Evolutionary conservation across 148 eudicot species (phyloP), one percentile per base, ranked within the genome.

Genomic region (Rhododendron kiyosumense): DNA sequence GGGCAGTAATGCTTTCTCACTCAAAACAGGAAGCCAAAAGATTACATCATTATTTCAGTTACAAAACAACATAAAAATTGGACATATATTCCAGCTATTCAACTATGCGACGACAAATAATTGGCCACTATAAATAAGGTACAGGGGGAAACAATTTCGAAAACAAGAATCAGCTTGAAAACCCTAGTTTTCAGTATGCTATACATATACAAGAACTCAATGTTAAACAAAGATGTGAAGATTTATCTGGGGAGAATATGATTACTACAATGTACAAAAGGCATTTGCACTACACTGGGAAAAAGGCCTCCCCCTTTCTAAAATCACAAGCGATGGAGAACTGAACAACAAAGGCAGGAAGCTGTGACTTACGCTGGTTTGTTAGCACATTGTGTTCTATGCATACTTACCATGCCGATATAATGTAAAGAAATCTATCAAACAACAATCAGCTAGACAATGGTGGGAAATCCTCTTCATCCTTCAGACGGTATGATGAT

Each of bases 401-500:
- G 51, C 63, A 3, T 48, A 75, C 67, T 81, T 61, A 41, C 84
- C 45, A 30, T 34, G 46, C 26, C n/a, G 20, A 24, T 54, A 74
- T 85, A 81, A 54, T 22, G 26, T 76, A 78, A 7, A 87, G 46
- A 30, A 83, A 52, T 71, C 82, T 84, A 51, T 15, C 22, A 61
- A 80, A 43, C 75, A 73, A 83, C 17, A 80, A 57, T 94, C 94
- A 93, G 63, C 61, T 83, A 51, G 95, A 90, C 88, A 97, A 81
- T 76, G 99, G 98, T 2, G 99, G 99, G 87, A 97, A 97, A 86
- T 97, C 99, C 43, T 92, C 99, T 52, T 96, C 96, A 84, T 97
- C 93, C 90, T 92, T 94, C 11, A 97, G 90, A 69, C 82, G 94
- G 91, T 92, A 95, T 5, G 93, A 85, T 41, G 95, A 88, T 85